Conservation (phyloP, 345 rosid species). For the Gossypium anomalum region DNA sequence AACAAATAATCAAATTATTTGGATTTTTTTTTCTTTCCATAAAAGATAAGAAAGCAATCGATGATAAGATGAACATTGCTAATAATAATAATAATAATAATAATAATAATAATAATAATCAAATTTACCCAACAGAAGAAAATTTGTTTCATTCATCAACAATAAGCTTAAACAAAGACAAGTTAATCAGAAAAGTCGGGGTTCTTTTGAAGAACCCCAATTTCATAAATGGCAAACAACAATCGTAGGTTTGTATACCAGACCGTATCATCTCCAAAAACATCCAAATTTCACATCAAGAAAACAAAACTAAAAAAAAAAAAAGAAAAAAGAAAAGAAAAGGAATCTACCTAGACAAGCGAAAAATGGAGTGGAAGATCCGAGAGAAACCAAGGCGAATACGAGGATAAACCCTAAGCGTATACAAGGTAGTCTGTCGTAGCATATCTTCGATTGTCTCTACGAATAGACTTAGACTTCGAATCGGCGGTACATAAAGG, state of each 20-base stretch:
- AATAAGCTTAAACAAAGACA: too few relatives aligned
- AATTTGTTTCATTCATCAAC: too few relatives aligned
- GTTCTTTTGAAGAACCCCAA: too few relatives aligned
- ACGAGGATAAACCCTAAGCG: constrained; percentile 30
- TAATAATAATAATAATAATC: too few relatives aligned
- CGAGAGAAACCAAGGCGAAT: constrained; percentile 33
- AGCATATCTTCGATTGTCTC: constrained; percentile 31
- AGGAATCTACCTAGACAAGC: constrained; percentile 13
- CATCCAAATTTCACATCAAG: neutral
- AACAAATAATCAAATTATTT: too few relatives aligned
- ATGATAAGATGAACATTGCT: too few relatives aligned
- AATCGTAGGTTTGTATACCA: neutral
- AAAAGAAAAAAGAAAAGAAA: neutral
- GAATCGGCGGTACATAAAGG: constrained; percentile 43
- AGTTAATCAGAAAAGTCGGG: too few relatives aligned
- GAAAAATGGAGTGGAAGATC: constrained; percentile 23
- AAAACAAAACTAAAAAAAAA: neutral
- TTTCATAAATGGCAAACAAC: too few relatives aligned
- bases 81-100: too few relatives aligned
- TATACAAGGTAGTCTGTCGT: constrained; percentile 20
- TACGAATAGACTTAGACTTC: constrained; percentile 38
- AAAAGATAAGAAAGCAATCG: too few relatives aligned
- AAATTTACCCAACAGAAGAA: too few relatives aligned
- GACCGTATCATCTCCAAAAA: neutral
- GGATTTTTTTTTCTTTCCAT: too few relatives aligned